These are phyloP conservation scores for Tolypocladium inflatum DNA, from an alignment of 2,329 filamentous ascomycete species.

Conservation along the genomic window DNA sequence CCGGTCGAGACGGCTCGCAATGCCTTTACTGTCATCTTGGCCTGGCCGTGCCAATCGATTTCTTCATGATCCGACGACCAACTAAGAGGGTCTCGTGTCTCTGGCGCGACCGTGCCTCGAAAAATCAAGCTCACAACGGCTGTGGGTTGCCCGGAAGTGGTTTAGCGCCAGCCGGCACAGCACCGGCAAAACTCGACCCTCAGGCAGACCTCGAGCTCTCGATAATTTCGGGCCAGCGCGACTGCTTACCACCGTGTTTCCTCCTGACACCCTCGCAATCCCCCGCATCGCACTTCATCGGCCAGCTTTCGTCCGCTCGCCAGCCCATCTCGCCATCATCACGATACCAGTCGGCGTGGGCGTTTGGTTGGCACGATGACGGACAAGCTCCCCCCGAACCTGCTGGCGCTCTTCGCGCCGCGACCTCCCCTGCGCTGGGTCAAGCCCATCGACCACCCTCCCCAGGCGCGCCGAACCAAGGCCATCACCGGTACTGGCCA, in stretches of 20 bases:
- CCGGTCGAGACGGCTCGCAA: slow-evolving; percentile 42
- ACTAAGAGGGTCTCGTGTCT: slow-evolving; percentile 9
- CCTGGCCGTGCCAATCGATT: slow-evolving; percentile 17
- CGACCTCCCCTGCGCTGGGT: slow-evolving; percentile 87
- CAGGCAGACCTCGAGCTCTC: slow-evolving; percentile 2
- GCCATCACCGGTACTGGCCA: slow-evolving; percentile 63
- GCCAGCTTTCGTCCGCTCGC: background rate
- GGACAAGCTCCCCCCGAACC: slow-evolving; percentile 87
- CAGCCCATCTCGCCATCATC: background rate
- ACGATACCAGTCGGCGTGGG: background rate
- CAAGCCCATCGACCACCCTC: slow-evolving; percentile 70
- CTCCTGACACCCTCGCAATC: background rate
- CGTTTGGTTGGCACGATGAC: slow-evolving; percentile 54
- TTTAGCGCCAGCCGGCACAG: slow-evolving; percentile 13
- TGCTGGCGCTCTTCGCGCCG: slow-evolving; percentile 89
- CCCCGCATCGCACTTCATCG: background rate
- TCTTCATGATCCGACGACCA: slow-evolving; percentile 16
- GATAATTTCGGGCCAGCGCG: slow-evolving; percentile 7
- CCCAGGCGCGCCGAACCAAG: slow-evolving; percentile 71
- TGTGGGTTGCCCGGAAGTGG: slow-evolving; percentile 9
- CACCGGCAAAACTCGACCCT: slow-evolving; percentile 11
- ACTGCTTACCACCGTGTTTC: background rate
- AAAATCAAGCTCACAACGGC: slow-evolving; percentile 4
- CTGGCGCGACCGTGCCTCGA: background rate
- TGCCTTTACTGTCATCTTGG: slow-evolving; percentile 46